These are phyloP conservation scores for Saccharomyces hybrid DNA, from an alignment of 1,139 yeast genomes.

Conservation along the genomic window DNA sequence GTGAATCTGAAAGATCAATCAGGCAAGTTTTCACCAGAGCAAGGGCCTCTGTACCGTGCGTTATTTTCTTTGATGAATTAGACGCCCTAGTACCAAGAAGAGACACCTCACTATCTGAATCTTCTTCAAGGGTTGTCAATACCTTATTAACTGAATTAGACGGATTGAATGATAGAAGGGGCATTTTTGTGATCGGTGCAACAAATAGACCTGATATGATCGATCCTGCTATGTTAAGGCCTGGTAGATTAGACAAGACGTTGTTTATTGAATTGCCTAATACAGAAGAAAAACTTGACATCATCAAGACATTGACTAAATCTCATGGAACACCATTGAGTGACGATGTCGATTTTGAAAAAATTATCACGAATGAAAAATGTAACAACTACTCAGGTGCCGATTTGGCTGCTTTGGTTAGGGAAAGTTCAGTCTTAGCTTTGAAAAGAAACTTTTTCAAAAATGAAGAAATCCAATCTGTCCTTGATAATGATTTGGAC, in stretches of 20 bases:
- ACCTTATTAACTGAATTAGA: conserved; percentile 89
- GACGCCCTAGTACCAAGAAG: conserved; percentile 95
- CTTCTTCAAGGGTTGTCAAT: conserved; percentile 89
- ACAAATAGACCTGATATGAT: conserved; percentile 97
- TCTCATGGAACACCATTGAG: conserved; percentile 71
- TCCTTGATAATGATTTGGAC: conserved; percentile 35
- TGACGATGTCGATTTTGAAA: conserved; percentile 49
- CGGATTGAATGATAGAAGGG: conserved; percentile 86
- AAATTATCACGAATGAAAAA: conserved; percentile 64
- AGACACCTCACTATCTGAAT: conserved; percentile 79
- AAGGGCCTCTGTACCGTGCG: conserved; percentile 89
- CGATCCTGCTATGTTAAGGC: conserved; percentile 96
- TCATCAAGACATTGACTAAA: conserved; percentile 65
- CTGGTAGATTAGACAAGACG: conserved; percentile 92
- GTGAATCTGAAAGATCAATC: conserved; percentile 92
- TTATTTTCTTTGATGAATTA: conserved; percentile 89
- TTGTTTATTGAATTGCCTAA: conserved; percentile 84
- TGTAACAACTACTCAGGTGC: conserved; percentile 94
- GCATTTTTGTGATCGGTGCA: conserved; percentile 92
- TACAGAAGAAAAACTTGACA: conserved; percentile 68
- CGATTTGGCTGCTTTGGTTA: conserved; percentile 79
- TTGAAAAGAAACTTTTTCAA: conserved; percentile 62
- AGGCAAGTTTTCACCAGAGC: conserved; percentile 93
- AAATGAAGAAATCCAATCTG: conserved; percentile 31
- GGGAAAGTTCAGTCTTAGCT: conserved; percentile 90